phyloP scores from a whole-genome alignment of 805 yeast genomes.

The Grigorovia humatica region DNA sequence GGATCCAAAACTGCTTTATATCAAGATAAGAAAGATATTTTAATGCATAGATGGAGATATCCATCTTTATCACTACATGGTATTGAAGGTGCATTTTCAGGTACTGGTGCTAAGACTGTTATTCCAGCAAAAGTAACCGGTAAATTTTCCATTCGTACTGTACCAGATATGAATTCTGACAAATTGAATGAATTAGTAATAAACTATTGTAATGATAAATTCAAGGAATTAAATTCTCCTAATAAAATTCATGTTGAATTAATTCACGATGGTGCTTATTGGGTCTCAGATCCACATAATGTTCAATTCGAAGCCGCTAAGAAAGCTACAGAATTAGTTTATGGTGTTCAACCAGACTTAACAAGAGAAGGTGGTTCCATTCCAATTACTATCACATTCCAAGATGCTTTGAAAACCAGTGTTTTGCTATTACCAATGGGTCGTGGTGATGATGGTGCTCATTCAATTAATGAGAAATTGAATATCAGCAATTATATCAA shows the following conservation, averaged over 20 bases:
- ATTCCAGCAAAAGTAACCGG: constrained; percentile 92
- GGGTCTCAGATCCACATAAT: constrained; percentile 92
- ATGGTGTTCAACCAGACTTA: constrained; percentile 91
- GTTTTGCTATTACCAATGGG: constrained; percentile 95
- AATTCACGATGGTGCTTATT: constrained; percentile 91
- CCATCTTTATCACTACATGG: constrained; percentile 96
- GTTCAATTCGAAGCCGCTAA: constrained; percentile 89
- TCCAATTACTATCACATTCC: constrained; percentile 92
- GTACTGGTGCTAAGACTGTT: constrained; percentile 95
- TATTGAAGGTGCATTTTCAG: constrained; percentile 92
- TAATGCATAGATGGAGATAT: constrained; percentile 98
- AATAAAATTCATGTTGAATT: constrained; percentile 64
- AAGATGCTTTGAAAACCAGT: constrained; percentile 71
- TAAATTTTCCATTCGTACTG: constrained; percentile 94
- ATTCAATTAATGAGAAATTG: constrained; percentile 91
- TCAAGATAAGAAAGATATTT: constrained; percentile 68
- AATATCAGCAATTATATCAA: constrained; percentile 81
- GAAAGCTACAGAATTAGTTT: constrained; percentile 87
- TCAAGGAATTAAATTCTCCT: constrained; percentile 62
- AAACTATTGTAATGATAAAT: constrained; percentile 56
- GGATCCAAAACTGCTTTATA: constrained; percentile 80
- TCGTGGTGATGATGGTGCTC: constrained; percentile 99
- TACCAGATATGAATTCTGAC: constrained; percentile 78
- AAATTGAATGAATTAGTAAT: constrained; percentile 72
- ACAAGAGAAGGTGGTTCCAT: constrained; percentile 99